Conservation (phyloP, 768 basidiomycete genomes). For the Russula emetica region DNA sequence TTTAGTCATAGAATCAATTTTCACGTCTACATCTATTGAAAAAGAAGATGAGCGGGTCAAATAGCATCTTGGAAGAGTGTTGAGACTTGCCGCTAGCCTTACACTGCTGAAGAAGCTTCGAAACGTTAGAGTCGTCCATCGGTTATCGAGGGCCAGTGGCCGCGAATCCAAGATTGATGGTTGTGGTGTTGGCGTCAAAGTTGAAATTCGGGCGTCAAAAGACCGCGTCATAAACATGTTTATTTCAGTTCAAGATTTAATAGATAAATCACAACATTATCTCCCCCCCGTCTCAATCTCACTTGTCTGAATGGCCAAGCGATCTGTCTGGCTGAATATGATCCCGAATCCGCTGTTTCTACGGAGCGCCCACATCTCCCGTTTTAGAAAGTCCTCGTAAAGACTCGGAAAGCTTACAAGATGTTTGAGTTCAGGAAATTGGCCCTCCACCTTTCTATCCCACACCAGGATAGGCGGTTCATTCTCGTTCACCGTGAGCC, state of each 20-base stretch:
- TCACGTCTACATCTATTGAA: conserved; percentile 66
- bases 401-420: conserved; percentile 48
- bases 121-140: conserved; percentile 33
- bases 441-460: conserved; percentile 88
- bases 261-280: not conserved
- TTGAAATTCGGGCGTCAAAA: not conserved
- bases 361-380: conserved; percentile 21
- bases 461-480: conserved; percentile 55
- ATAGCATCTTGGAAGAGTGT: not conserved
- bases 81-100: conserved; percentile 34
- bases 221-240: conserved; percentile 2
- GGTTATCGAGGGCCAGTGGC: conserved; percentile 4
- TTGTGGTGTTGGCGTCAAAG: conserved; percentile 8
- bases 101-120: conserved; percentile 33
- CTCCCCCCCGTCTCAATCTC: not conserved
- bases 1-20: conserved; percentile 75
- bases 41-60: conserved; percentile 14
- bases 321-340: conserved; percentile 73
- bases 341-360: conserved; percentile 88
- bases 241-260: not conserved
- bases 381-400: conserved; percentile 13
- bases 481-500: conserved; percentile 51
- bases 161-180: not conserved
- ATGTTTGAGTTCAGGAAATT: conserved; percentile 86
- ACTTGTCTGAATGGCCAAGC: conserved; percentile 83